Percentiles rank a stretch among this genome's conserved stretches.
Evolutionary conservation across 1,139 yeast species (phyloP).

Genomic region (Diutina rugosa): DNA sequence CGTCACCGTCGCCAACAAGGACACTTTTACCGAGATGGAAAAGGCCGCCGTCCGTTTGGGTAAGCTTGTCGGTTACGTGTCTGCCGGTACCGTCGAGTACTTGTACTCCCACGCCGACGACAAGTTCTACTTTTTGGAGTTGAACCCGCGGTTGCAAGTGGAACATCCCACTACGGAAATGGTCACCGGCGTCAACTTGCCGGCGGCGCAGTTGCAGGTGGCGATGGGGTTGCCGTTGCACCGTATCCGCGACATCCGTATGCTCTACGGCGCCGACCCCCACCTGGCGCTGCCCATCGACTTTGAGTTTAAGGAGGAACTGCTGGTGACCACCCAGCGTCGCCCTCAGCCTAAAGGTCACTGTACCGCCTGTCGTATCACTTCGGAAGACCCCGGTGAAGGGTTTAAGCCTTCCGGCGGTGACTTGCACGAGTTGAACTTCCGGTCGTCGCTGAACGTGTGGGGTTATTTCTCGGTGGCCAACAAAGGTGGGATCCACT

Average conservation of each 20-base stretch:
- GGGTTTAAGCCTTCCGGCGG: conserved; percentile 99
- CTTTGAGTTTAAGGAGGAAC: conserved; percentile 67
- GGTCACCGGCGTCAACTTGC: conserved; percentile 96
- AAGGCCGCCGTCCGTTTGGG: conserved; percentile 95
- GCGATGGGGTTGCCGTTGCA: conserved; percentile 98
- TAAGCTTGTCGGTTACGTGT: conserved; percentile 85
- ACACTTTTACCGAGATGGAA: conserved; percentile 86
- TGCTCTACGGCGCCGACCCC: conserved; percentile 87
- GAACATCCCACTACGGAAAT: conserved; percentile 99
- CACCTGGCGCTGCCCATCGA: conserved; percentile 67
- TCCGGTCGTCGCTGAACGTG: conserved; percentile 91
- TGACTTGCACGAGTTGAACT: conserved; percentile 86
- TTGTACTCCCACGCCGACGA: conserved; percentile 88
- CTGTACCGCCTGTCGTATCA: conserved; percentile 97
- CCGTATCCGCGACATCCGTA: conserved; percentile 83
- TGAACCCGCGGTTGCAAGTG: conserved; percentile 96
- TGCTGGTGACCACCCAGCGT: conserved; percentile 55
- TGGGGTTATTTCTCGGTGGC: conserved; percentile 99
- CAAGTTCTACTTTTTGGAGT: conserved; percentile 88
- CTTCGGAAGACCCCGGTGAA: conserved; percentile 98
- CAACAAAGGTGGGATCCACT: conserved; percentile 92
- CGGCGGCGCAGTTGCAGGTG: conserved; percentile 91
- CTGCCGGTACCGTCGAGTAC: conserved; percentile 96
- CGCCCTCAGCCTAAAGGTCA: conserved; percentile 89
- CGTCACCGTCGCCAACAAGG: conserved; percentile 34